These are phyloP conservation scores for Fraxinus sp. DNA, from an alignment of 305 asterid genomes.

Conservation along the genomic window DNA sequence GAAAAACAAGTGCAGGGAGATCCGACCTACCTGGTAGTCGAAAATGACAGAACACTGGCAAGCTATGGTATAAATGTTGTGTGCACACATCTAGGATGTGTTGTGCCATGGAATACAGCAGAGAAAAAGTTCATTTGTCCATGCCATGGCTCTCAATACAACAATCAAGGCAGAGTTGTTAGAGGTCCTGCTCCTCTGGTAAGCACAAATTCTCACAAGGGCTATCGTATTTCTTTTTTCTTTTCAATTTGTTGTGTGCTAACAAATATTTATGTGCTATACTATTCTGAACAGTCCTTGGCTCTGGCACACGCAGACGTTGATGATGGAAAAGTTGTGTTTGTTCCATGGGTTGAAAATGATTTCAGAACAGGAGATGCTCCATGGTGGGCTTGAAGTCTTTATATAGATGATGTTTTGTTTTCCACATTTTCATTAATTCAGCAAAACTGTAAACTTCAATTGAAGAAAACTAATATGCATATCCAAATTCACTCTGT, in stretches of 20 bases:
- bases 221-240: background rate
- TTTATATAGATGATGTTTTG: background rate
- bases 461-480: background rate
- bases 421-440: background rate
- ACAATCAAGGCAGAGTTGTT: conserved; percentile 85
- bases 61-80: conserved; percentile 87
- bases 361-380: conserved; percentile 52
- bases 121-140: conserved; percentile 97
- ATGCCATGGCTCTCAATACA: conserved; percentile 95
- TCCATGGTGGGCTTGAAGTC: conserved; percentile 87
- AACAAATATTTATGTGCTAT: background rate
- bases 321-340: conserved; percentile 75
- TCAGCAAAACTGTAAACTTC: background rate
- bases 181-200: conserved; percentile 98
- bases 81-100: conserved; percentile 95
- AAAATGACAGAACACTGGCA: conserved; percentile 77
- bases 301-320: conserved; percentile 76
- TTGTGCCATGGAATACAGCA: conserved; percentile 82
- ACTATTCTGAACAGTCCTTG: conserved; percentile 54
- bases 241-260: background rate
- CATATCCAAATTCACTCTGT: background rate
- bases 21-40: conserved; percentile 92
- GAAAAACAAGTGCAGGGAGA: conserved; percentile 63
- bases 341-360: conserved; percentile 91
- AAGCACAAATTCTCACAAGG: conserved; percentile 15